Base-by-base conservation (phyloP, 2,329 filamentous ascomycete genomes). In the Westerdykella sp. region DNA sequence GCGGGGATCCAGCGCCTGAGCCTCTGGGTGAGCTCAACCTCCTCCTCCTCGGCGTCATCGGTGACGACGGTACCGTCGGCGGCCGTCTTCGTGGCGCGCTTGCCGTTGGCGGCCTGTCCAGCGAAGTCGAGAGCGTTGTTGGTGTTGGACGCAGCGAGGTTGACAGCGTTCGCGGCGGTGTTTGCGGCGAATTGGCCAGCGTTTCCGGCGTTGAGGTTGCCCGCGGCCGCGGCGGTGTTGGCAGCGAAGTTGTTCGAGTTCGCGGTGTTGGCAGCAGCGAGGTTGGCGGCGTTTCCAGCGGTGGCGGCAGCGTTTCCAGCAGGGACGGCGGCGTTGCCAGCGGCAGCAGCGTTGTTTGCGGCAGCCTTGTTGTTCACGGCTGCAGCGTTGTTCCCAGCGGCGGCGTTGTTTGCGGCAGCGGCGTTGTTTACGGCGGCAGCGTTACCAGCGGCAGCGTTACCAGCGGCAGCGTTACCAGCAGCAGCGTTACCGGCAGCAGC, bases 41-140 rank as follows among this genome's bases (percentile, higher is more conserved):
- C 62, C 54, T 65, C 62, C 54, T 65, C 61, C 46, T 65, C 51
- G 42, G 60, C 62, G 46, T 65, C 62, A 43, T 63, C 42, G 45
- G 60, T 63, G 46, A 65, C 42, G 16, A 38, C 15, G 14, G 37
- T 40, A 16, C 48, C 54, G 18, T 37, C 34, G 15, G 56, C 50
- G 47, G 14, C 37, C 34, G 36, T 45, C 43, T 39, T 40, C 44
- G 53, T 45, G 15, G 42, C 47, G 23, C 53, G 53, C 53, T 56
- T 57, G 37, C 47, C 47, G 21, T 48, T 28, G 34, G 16, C 30
- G 23, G 37, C 42, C 28, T 16, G 7, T 15, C 14, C 14, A 14
- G 11, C 14, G 39, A 41, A n/a, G 12, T 12, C 11, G 39, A 28
- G 18, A 41, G 28, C 15, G 21, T 18, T 32, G 21, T 3, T 16